Evolutionary conservation across 768 basidiomycete genomes (phyloP).

Genomic region (Leccinum fibrillosum): DNA sequence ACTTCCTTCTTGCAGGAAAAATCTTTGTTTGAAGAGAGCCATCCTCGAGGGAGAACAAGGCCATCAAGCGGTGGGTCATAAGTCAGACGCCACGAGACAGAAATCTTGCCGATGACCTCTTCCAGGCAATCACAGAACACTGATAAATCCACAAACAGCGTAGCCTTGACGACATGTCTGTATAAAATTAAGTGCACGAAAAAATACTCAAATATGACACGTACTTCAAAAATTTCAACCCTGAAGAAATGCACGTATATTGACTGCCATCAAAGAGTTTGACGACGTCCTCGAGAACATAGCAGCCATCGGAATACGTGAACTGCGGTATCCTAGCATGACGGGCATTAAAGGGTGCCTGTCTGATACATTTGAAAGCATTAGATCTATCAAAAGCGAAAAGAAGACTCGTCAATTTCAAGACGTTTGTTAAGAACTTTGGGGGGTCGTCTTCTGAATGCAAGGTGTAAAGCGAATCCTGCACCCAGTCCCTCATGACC

Average conservation of each 20-base stretch:
- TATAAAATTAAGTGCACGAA: constrained; percentile 16
- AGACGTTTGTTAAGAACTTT: constrained; percentile 37
- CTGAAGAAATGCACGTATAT: constrained; percentile 29
- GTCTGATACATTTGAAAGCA: constrained; percentile 35
- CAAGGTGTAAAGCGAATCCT: constrained; percentile 42
- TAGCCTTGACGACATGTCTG: constrained; percentile 44
- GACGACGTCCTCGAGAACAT: constrained; percentile 35
- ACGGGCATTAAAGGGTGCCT: constrained; percentile 27
- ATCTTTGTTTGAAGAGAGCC: constrained; percentile 35
- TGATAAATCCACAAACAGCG: constrained; percentile 41
- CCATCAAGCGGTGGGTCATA: constrained; percentile 34
- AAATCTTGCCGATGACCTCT: constrained; percentile 38
- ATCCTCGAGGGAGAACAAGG: constrained; percentile 52
- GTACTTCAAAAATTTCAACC: constrained; percentile 41
- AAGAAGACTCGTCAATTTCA: constrained; percentile 36
- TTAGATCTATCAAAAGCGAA: constrained; percentile 36
- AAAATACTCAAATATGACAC: not conserved
- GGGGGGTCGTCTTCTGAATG: not conserved
- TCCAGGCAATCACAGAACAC: constrained; percentile 54
- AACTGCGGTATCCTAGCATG: constrained; percentile 1
- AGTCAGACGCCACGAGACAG: constrained; percentile 34
- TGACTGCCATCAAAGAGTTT: constrained; percentile 27
- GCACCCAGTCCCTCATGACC: constrained; percentile 45
- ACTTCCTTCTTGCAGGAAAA: constrained; percentile 12
- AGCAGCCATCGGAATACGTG: constrained; percentile 13